Percentiles rank a stretch among this genome's conserved stretches.
Evolutionary conservation across 2,329 filamentous ascomycete species (phyloP).

Genomic region (Talaromyces sp.): DNA sequence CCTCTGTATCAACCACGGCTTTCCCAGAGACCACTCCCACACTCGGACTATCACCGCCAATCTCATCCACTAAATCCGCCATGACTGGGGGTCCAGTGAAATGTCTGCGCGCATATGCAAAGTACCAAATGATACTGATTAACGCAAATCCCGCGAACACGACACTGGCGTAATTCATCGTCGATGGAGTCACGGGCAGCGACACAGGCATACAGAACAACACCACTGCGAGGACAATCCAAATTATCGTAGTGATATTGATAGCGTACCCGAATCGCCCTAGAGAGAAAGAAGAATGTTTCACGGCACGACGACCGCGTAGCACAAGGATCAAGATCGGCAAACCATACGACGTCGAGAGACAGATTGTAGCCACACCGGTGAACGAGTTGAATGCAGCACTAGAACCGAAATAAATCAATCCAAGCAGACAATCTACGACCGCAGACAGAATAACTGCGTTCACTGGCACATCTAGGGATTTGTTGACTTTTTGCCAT

Average conservation of each 20-base stretch:
- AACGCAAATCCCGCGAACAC: conserved; percentile 60
- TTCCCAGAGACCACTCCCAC: conserved; percentile 31
- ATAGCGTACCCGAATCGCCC: conserved; percentile 64
- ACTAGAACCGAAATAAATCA: conserved; percentile 73
- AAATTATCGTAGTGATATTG: conserved; percentile 63
- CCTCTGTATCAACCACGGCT: conserved; percentile 30
- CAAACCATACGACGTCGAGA: conserved; percentile 68
- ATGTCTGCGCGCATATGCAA: conserved; percentile 57
- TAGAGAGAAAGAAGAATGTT: conserved; percentile 61
- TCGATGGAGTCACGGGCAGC: conserved; percentile 51
- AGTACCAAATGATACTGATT: conserved; percentile 60
- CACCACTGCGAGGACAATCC: conserved; percentile 65
- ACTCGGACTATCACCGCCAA: conserved; percentile 7
- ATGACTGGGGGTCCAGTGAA: conserved; percentile 55
- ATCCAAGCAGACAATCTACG: conserved; percentile 65
- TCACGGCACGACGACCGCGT: conserved; percentile 61
- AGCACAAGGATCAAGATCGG: conserved; percentile 68
- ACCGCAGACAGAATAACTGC: conserved; percentile 63
- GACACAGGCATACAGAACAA: conserved; percentile 71
- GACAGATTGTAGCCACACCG: conserved; percentile 72
- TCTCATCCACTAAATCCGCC: conserved; percentile 21
- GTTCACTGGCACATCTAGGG: conserved; percentile 64
- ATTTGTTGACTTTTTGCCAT: conserved; percentile 61
- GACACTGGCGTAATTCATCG: conserved; percentile 64
- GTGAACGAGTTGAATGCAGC: conserved; percentile 77